Conservation (phyloP, 2,329 filamentous ascomycete species). For the Rutstroemia sp. region DNA sequence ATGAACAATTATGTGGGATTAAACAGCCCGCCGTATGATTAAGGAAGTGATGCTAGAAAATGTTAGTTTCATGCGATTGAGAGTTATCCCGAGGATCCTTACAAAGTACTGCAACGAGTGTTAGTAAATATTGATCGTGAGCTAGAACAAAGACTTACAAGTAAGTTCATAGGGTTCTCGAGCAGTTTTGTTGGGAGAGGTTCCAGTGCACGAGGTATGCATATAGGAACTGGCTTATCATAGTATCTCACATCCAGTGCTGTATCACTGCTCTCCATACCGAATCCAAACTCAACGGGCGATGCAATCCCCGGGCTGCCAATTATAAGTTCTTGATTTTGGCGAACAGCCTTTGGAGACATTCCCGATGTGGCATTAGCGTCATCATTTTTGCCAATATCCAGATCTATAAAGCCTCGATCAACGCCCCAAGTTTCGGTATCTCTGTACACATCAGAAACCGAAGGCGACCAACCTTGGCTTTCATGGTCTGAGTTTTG, state of each 20-base stretch:
- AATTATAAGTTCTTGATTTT: conserved; percentile 25
- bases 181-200: conserved; percentile 45
- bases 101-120: conserved; percentile 38
- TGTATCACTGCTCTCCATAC: conserved; percentile 39
- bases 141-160: conserved; percentile 31
- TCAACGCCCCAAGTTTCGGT: conserved; percentile 61
- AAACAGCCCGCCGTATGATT: conserved; percentile 68
- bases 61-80: conserved; percentile 10
- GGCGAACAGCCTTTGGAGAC: conserved; percentile 29
- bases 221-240: conserved; percentile 56
- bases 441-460: conserved; percentile 26
- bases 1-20: conserved; percentile 42
- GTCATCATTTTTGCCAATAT: conserved; percentile 66
- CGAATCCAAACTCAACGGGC: conserved; percentile 40
- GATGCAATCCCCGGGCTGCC: conserved; percentile 25
- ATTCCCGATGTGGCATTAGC: conserved; percentile 51
- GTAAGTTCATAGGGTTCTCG: conserved; percentile 72
- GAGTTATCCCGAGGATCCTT: conserved; percentile 19
- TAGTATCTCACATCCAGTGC: conserved; percentile 62
- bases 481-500: neutral
- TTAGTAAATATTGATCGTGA: neutral
- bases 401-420: conserved; percentile 59
- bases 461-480: conserved; percentile 1
- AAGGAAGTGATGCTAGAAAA: conserved; percentile 51
- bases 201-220: conserved; percentile 41